Evolutionary conservation across 805 yeast species (phyloP).

Genomic region (Sungouiella thailandica): DNA sequence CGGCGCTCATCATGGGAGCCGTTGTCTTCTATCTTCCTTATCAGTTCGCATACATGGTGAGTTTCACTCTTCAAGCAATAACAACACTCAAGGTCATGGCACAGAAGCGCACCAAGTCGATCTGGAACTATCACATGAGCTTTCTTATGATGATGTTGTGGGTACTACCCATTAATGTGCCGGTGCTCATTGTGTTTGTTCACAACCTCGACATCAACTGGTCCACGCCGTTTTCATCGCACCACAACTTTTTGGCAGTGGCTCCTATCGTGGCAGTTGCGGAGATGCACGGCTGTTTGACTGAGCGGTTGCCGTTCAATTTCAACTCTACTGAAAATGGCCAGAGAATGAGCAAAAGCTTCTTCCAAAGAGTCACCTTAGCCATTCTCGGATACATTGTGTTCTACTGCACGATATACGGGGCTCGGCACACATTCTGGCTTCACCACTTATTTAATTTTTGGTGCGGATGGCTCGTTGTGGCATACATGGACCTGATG

Average conservation of each 20-base stretch:
- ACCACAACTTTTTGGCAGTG: constrained; percentile 76
- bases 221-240: constrained; percentile 82
- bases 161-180: constrained; percentile 74
- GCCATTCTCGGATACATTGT: constrained; percentile 46
- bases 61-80: constrained; percentile 53
- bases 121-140: constrained; percentile 58
- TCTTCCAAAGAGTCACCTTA: constrained; percentile 15
- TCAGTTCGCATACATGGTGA: constrained; percentile 68
- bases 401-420: constrained; percentile 63
- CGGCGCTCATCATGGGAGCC: constrained; percentile 32
- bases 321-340: constrained; percentile 2
- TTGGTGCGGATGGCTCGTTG: constrained; percentile 48
- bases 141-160: constrained; percentile 66
- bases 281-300: constrained; percentile 40
- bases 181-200: constrained; percentile 73
- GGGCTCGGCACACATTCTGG: constrained; percentile 80
- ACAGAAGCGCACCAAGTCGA: constrained; percentile 11
- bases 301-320: constrained; percentile 34
- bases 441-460: constrained; percentile 72
- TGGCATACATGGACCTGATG: constrained; percentile 2
- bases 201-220: constrained; percentile 74
- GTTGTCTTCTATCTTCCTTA: constrained; percentile 71
- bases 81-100: constrained; percentile 37
- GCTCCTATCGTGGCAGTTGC: constrained; percentile 63
- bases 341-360: constrained; percentile 2